These are phyloP conservation scores for Talaromyces piceae DNA, from an alignment of 2,329 filamentous ascomycete species.

Conservation along the genomic window DNA sequence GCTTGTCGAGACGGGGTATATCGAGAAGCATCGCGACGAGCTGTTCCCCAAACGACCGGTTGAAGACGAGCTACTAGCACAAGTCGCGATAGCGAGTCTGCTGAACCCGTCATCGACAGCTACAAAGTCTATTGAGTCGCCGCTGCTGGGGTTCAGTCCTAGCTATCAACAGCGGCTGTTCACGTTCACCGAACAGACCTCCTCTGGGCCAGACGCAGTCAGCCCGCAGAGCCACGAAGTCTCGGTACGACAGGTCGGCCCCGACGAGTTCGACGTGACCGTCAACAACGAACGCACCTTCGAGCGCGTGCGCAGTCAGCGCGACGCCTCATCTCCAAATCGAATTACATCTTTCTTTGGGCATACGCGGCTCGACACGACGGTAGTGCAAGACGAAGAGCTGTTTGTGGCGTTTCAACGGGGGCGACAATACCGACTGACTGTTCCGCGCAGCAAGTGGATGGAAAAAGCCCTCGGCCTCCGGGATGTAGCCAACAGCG, in stretches of 20 bases:
- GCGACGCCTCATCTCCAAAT: conserved; percentile 35
- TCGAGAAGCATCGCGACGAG: conserved; percentile 75
- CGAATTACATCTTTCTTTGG: conserved; percentile 71
- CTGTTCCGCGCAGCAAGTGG: conserved; percentile 61
- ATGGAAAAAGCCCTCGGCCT: conserved; percentile 78
- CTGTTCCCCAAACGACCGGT: conserved; percentile 61
- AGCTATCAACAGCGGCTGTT: conserved; percentile 58
- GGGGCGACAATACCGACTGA: conserved; percentile 51
- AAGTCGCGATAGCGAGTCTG: conserved; percentile 65
- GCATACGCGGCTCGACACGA: conserved; percentile 69
- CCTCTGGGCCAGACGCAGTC: conserved; percentile 34
- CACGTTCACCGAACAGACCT: conserved; percentile 43
- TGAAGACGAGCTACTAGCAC: conserved; percentile 68
- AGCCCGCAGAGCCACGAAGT: conserved; percentile 37
- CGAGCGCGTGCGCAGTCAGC: conserved; percentile 42
- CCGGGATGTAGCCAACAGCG: conserved; percentile 72
- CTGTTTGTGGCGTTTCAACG: conserved; percentile 68
- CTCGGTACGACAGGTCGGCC: conserved; percentile 45
- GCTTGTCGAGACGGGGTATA: conserved; percentile 92
- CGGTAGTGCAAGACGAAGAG: conserved; percentile 53
- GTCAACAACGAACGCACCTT: conserved; percentile 34
- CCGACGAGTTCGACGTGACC: conserved; percentile 43
- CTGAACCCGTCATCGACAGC: not conserved
- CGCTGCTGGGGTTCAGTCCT: conserved; percentile 51
- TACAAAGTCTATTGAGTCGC: conserved; percentile 18